Percentiles rank a stretch among this genome's conserved stretches.
Conservation (phyloP, 2,329 filamentous ascomycete species). For the Fusarium fujikuroi region DNA sequence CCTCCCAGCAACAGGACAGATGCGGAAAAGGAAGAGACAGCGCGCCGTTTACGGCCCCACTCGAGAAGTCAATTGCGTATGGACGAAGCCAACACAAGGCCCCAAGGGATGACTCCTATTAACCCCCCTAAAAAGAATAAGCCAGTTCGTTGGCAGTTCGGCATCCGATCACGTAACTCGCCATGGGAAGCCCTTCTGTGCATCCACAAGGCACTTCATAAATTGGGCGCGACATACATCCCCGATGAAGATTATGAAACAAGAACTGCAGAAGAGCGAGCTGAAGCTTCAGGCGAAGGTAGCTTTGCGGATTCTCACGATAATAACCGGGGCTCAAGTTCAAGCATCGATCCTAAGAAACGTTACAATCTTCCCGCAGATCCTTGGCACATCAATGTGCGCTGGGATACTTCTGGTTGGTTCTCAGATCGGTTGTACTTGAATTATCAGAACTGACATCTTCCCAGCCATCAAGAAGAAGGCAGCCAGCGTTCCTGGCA, state of each 20-base stretch:
- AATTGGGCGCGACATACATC: conserved; percentile 91
- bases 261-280: conserved; percentile 56
- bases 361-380: conserved; percentile 91
- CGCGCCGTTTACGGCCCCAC: conserved; percentile 85
- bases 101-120: conserved; percentile 71
- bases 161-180: conserved; percentile 92
- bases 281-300: conserved; percentile 50
- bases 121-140: conserved; percentile 76
- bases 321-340: conserved; percentile 51
- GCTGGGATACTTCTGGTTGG: conserved; percentile 86
- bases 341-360: conserved; percentile 62
- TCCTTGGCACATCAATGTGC: conserved; percentile 92
- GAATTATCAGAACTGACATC: conserved; percentile 22
- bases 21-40: conserved; percentile 84
- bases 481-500: conserved; percentile 34
- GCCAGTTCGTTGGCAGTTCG: conserved; percentile 96
- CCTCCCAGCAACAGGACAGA: conserved; percentile 65
- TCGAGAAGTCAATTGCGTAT: conserved; percentile 76
- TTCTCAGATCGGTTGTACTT: conserved; percentile 44
- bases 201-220: conserved; percentile 90
- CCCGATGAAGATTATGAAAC: conserved; percentile 69
- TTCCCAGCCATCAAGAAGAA: conserved; percentile 46
- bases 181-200: conserved; percentile 94
- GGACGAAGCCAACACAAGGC: conserved; percentile 70
- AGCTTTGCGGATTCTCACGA: conserved; percentile 56